A percentile compares a stretch with the other conserved stretches of the same genome.
Conservation (phyloP, 1,284 basidiomycete species). For the Ganoderma lingzhi region DNA sequence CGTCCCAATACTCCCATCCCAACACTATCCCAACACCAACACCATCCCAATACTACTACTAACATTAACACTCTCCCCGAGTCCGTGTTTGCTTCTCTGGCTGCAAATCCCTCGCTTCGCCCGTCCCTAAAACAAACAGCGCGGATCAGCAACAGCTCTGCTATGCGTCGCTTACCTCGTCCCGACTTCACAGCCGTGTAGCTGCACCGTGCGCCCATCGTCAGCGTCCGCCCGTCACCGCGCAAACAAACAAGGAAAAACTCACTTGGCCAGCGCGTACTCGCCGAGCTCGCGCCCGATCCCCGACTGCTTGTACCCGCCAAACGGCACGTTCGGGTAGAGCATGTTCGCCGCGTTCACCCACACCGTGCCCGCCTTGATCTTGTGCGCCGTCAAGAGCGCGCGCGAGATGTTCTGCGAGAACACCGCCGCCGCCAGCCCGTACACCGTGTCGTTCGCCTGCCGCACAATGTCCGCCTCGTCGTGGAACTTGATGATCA, state of each 20-base stretch:
- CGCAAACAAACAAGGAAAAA: conserved; percentile 31
- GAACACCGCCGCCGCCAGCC: conserved; percentile 85
- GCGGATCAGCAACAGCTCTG: no score
- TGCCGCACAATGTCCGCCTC: conserved; percentile 70
- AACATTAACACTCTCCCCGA: no score
- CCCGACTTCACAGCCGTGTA: conserved; percentile 86
- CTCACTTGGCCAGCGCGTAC: conserved; percentile 77
- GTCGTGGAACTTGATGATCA: conserved; percentile 77
- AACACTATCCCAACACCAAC: no score
- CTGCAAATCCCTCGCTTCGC: no score
- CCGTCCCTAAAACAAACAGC: no score
- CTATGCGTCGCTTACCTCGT: no score
- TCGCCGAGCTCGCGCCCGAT: conserved; percentile 89
- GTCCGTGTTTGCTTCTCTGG: no score
- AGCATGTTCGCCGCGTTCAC: conserved; percentile 82
- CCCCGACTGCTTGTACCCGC: conserved; percentile 89
- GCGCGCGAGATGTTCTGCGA: conserved; percentile 82
- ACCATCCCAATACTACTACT: no score
- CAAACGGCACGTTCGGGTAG: conserved; percentile 78
- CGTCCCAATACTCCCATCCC: no score
- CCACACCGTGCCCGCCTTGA: conserved; percentile 89
- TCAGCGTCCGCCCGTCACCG: conserved; percentile 17
- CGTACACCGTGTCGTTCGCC: conserved; percentile 90
- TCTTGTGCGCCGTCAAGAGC: conserved; percentile 74
- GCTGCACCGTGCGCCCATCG: conserved; percentile 49